Percentiles rank a stretch among this genome's conserved stretches.
phyloP scores from a whole-genome alignment of 257 asterid species.

The Scutellaria minor region DNA sequence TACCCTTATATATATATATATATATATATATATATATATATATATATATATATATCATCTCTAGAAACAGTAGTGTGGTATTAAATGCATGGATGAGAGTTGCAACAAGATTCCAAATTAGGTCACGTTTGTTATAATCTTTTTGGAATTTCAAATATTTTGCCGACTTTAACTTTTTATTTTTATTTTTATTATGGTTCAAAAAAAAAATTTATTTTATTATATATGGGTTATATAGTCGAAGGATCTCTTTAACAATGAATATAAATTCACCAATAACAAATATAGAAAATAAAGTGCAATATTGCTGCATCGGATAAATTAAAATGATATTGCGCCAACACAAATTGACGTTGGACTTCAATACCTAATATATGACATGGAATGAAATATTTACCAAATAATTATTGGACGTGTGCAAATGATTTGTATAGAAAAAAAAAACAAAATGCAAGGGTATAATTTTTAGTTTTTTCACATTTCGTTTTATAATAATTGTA shows the following conservation, averaged over 20 bases:
- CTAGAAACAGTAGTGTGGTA: neutral
- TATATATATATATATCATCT: neutral
- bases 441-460: no score
- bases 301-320: neutral
- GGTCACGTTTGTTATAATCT: constrained; percentile 16
- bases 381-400: neutral
- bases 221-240: neutral
- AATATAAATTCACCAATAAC: constrained; percentile 33
- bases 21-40: neutral
- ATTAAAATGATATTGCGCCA: neutral
- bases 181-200: no score
- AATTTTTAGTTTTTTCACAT: no score
- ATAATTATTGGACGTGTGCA: no score
- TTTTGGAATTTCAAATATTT: constrained; percentile 14
- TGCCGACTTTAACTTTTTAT: constrained; percentile 10
- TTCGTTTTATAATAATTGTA: no score
- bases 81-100: neutral
- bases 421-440: no score
- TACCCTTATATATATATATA: no score
- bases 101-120: constrained; percentile 23
- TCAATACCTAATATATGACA: neutral
- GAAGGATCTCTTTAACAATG: neutral
- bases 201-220: no score
- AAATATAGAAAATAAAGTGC: neutral
- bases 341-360: no score